These are phyloP conservation scores for Microbotryum lychnidis-dioicae DNA, from an alignment of 1,284 basidiomycete genomes.

Conservation along the genomic window DNA sequence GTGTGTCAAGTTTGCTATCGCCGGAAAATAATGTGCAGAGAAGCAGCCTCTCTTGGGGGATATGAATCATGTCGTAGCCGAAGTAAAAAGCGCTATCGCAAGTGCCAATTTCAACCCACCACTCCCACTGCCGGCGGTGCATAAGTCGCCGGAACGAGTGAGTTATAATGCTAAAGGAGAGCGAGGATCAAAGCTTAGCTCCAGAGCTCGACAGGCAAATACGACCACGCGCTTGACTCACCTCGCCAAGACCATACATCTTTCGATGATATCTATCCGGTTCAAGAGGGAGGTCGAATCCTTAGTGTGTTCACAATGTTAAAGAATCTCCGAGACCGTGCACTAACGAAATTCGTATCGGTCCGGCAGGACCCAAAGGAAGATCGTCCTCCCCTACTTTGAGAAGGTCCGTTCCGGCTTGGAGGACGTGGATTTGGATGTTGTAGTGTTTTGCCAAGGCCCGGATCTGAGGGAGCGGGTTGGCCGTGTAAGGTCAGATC, in stretches of 20 bases:
- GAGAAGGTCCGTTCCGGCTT: slow-evolving; percentile 68
- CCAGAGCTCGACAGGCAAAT: neutral
- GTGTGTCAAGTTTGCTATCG: too few species aligned
- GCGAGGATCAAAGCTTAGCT: neutral
- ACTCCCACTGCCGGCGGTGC: too few species aligned
- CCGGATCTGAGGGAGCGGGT: slow-evolving; percentile 50
- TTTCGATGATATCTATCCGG: slow-evolving; percentile 68
- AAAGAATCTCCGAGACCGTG: too few species aligned
- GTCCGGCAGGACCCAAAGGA: slow-evolving; percentile 9
- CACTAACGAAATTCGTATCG: slow-evolving; percentile 27
- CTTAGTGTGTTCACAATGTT: too few species aligned
- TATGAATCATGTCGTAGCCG: too few species aligned
- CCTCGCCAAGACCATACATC: slow-evolving; percentile 90
- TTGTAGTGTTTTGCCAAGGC: slow-evolving; percentile 77
- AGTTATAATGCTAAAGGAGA: slow-evolving; percentile 69
- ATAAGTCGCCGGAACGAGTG: slow-evolving; percentile 43
- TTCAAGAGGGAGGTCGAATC: too few species aligned
- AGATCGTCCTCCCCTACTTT: slow-evolving; percentile 61
- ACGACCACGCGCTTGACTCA: slow-evolving; percentile 41
- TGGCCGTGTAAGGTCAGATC: neutral
- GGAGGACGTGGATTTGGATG: slow-evolving; percentile 85
- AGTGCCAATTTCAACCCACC: too few species aligned
- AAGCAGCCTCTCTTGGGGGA: too few species aligned
- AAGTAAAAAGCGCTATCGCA: too few species aligned
- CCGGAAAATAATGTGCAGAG: too few species aligned